A percentile compares a stretch with the other conserved stretches of the same genome.
Conservation (phyloP, 306 rosid species). For the Castanospermum australe region DNA sequence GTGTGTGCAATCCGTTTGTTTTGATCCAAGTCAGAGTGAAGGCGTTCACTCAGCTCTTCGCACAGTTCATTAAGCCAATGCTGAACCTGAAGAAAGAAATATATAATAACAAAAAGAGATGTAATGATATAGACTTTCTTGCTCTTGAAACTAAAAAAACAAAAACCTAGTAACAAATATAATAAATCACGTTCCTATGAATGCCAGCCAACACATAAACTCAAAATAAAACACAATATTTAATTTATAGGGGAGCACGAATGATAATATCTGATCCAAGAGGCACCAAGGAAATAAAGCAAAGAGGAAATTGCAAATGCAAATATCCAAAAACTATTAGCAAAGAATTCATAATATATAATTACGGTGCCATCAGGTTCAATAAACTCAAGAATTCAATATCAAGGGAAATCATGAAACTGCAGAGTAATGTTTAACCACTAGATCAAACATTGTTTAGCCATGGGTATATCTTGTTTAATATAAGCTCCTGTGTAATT, state of each 20-base stretch:
- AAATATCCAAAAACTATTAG: neutral
- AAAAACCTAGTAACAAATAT: neutral
- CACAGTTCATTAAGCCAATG: slow-evolving; percentile 86
- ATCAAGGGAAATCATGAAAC: neutral
- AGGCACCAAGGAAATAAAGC: neutral
- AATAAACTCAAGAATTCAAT: neutral
- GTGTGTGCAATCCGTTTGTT: slow-evolving; percentile 88
- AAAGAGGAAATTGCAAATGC: neutral
- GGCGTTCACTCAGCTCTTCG: slow-evolving; percentile 85
- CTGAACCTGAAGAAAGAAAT: slow-evolving; percentile 58
- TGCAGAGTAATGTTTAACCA: neutral
- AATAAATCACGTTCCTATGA: neutral
- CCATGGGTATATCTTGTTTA: neutral
- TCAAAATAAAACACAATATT: neutral
- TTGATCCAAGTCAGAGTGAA: slow-evolving; percentile 69
- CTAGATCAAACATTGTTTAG: neutral
- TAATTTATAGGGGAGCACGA: slow-evolving; percentile 1
- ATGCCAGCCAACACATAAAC: slow-evolving; percentile 14
- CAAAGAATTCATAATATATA: neutral
- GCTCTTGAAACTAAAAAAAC: neutral
- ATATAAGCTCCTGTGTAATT: neutral
- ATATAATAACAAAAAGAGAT: slow-evolving; percentile 1
- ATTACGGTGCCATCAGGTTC: neutral
- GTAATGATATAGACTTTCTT: neutral
- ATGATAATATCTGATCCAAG: neutral